Percentiles rank a stretch among this genome's conserved stretches.
phyloP scores from a whole-genome alignment of 768 basidiomycete species.

The Tricholoma matsutake region DNA sequence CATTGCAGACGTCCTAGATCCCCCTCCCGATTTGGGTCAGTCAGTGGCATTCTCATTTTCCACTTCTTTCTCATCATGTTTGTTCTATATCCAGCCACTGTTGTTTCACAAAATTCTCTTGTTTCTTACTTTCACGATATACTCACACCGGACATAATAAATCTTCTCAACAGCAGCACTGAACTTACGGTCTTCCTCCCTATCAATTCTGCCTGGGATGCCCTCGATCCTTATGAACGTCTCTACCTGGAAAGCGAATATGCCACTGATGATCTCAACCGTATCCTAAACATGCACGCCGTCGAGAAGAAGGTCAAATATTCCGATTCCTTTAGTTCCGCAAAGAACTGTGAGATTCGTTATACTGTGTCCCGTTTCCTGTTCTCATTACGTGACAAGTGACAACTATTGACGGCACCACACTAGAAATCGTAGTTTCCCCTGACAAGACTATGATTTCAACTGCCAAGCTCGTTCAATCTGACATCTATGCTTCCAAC shows the following conservation, averaged over 20 bases:
- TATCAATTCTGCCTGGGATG: conserved; percentile 79
- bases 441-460: conserved; percentile 55
- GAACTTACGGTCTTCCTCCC: conserved; percentile 90
- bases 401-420: conserved; percentile 63
- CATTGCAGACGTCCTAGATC: conserved; percentile 68
- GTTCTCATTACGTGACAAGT: conserved; percentile 42
- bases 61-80: conserved; percentile 2
- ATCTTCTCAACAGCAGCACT: conserved; percentile 60
- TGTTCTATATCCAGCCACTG: conserved; percentile 42
- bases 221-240: conserved; percentile 71
- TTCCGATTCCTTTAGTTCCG: conserved; percentile 57
- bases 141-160: conserved; percentile 54
- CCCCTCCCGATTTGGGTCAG: conserved; percentile 76
- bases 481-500: conserved; percentile 90
- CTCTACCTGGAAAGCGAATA: conserved; percentile 88
- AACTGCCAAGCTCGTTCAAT: conserved; percentile 58
- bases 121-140: conserved; percentile 76
- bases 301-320: conserved; percentile 58
- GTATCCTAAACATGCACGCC: conserved; percentile 78
- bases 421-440: conserved; percentile 57
- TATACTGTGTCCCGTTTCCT: neutral
- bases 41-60: conserved; percentile 32
- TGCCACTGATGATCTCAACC: conserved; percentile 73
- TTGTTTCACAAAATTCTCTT: conserved; percentile 55
- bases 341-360: conserved; percentile 48